phyloP scores from a whole-genome alignment of 768 basidiomycete genomes.

The Dendrothele bispora region DNA sequence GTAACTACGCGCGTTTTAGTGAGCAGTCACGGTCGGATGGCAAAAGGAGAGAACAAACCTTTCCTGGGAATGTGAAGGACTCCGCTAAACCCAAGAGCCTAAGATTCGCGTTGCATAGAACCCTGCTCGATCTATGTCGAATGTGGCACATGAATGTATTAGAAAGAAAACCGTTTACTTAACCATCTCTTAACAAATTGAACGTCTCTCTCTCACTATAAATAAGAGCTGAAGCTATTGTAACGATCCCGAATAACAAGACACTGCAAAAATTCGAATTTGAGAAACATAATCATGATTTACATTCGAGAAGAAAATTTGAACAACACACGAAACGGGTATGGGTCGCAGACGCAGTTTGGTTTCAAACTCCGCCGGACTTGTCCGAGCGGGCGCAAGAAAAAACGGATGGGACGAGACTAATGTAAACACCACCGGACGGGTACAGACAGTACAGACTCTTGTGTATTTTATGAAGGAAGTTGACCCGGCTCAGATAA shows the following conservation, averaged over 20 bases:
- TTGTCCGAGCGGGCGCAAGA: too few relatives aligned
- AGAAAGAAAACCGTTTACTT: too few relatives aligned
- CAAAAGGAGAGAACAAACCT: not conserved
- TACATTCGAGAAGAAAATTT: not conserved
- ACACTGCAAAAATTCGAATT: not conserved
- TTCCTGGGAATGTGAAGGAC: constrained; percentile 6
- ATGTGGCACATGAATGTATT: too few relatives aligned
- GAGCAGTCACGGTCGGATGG: not conserved
- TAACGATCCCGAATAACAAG: constrained; percentile 4
- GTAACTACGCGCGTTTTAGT: not conserved
- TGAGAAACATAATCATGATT: not conserved
- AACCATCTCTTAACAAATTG: too few relatives aligned
- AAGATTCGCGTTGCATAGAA: constrained; percentile 6
- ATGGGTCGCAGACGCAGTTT: too few relatives aligned
- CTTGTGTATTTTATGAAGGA: too few relatives aligned
- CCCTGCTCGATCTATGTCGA: constrained; percentile 5
- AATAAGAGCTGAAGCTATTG: constrained; percentile 3
- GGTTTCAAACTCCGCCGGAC: too few relatives aligned
- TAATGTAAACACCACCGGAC: too few relatives aligned
- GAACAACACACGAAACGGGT: constrained; percentile 3
- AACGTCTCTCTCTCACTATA: too few relatives aligned
- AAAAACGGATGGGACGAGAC: too few relatives aligned
- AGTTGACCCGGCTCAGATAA: too few relatives aligned
- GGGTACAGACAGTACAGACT: too few relatives aligned
- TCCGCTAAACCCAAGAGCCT: constrained; percentile 3